Conservation (phyloP, 257 asterid genomes). For the Solanum peruvianum region DNA sequence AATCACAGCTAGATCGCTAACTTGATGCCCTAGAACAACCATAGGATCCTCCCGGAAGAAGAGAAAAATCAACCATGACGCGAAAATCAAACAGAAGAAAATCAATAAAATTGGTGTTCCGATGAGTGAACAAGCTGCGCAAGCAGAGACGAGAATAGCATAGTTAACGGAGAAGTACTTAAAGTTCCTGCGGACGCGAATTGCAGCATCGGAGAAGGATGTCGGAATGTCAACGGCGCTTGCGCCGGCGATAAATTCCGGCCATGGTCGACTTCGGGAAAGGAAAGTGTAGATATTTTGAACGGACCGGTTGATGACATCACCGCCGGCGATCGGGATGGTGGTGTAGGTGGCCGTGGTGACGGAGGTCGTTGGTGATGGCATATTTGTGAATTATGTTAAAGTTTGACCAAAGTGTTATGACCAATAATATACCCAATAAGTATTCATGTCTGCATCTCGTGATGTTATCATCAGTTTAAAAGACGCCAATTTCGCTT, state of each 20-base stretch:
- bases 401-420: background rate
- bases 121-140: slow-evolving; percentile 48
- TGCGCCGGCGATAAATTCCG: slow-evolving; percentile 46
- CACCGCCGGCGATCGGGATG: slow-evolving; percentile 51
- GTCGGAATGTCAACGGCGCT: slow-evolving; percentile 38
- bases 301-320: slow-evolving; percentile 48
- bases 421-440: background rate
- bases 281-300: slow-evolving; percentile 50
- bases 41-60: slow-evolving; percentile 75
- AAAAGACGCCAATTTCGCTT: background rate
- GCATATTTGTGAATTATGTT: background rate
- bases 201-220: slow-evolving; percentile 38
- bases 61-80: slow-evolving; percentile 50
- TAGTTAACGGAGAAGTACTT: slow-evolving; percentile 55
- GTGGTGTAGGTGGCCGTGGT: slow-evolving; percentile 38
- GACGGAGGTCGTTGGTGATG: slow-evolving; percentile 21
- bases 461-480: background rate
- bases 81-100: slow-evolving; percentile 24
- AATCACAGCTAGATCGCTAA: slow-evolving; percentile 40
- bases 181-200: slow-evolving; percentile 43
- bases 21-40: slow-evolving; percentile 37
- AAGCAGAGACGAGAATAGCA: slow-evolving; percentile 28
- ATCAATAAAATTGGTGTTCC: slow-evolving; percentile 40
- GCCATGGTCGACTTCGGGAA: slow-evolving; percentile 68
- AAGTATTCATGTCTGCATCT: background rate